phyloP scores from a whole-genome alignment of 2,329 filamentous ascomycete genomes.

The Fusarium sp. region DNA sequence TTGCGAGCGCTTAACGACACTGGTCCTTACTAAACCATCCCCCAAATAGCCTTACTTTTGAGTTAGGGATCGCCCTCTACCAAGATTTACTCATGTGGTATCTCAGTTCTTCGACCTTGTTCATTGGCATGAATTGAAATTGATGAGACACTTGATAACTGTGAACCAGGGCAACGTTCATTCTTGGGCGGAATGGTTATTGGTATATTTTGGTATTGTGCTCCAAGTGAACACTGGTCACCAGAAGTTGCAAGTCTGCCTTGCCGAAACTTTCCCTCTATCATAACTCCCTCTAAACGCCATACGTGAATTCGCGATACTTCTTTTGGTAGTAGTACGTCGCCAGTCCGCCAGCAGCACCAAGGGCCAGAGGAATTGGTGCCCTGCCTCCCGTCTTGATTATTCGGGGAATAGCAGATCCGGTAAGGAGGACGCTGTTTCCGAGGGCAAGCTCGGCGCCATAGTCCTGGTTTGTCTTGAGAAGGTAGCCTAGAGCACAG shows the following conservation, averaged over 20 bases:
- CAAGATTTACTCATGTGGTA: not conserved
- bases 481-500: constrained; percentile 50
- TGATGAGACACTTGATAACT: not conserved
- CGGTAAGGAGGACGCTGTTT: constrained; percentile 53
- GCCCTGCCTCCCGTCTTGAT: constrained; percentile 54
- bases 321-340: constrained; percentile 58
- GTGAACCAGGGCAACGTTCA: not conserved
- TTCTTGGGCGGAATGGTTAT: not conserved
- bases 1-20: not conserved
- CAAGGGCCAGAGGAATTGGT: constrained; percentile 51
- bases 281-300: constrained; percentile 43
- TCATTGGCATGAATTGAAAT: not conserved
- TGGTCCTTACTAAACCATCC: not conserved
- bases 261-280: too few relatives aligned
- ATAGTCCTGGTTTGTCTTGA: constrained; percentile 57
- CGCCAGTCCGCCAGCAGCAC: constrained; percentile 49
- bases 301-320: constrained; percentile 54
- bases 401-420: constrained; percentile 52
- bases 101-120: not conserved
- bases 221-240: not conserved
- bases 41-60: not conserved
- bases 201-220: not conserved
- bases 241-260: not conserved
- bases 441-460: constrained; percentile 56
- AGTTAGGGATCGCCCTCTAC: not conserved